phyloP scores from a whole-genome alignment of 2,329 filamentous ascomycete species.

The Fusarium napiforme region DNA sequence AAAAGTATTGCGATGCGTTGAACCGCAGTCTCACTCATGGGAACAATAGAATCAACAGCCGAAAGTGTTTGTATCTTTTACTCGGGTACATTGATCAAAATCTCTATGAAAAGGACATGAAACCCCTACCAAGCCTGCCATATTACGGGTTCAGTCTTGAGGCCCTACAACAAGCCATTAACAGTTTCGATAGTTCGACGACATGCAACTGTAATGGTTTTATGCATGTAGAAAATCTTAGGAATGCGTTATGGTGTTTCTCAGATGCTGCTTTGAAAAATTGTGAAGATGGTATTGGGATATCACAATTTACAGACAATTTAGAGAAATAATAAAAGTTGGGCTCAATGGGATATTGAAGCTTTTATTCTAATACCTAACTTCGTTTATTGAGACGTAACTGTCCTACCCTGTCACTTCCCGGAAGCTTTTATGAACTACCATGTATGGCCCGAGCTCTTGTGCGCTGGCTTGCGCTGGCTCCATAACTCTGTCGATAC shows the following conservation, averaged over 20 bases:
- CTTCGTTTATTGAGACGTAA: too few species aligned
- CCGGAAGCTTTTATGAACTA: neutral
- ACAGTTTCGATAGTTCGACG: accelerated
- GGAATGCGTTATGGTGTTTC: accelerated
- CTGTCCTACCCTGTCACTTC: neutral
- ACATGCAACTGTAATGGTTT: neutral
- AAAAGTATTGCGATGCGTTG: too few species aligned
- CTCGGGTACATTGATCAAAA: neutral
- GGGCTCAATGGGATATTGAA: neutral
- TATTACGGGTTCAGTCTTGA: neutral
- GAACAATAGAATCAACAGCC: accelerated
- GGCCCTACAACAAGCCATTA: accelerated
- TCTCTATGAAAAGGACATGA: accelerated
- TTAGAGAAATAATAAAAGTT: neutral
- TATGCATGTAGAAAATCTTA: neutral
- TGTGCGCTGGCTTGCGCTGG: neutral
- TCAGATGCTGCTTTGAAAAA: accelerated
- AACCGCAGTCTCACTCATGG: accelerated
- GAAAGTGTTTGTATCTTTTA: neutral
- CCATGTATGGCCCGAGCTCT: neutral
- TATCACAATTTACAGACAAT: neutral
- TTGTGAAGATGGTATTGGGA: neutral
- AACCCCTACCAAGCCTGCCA: neutral
- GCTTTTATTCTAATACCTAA: neutral
- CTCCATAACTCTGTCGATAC: neutral